phyloP scores from a whole-genome alignment of 2,329 filamentous ascomycete species.

The Botryotinia calthae region DNA sequence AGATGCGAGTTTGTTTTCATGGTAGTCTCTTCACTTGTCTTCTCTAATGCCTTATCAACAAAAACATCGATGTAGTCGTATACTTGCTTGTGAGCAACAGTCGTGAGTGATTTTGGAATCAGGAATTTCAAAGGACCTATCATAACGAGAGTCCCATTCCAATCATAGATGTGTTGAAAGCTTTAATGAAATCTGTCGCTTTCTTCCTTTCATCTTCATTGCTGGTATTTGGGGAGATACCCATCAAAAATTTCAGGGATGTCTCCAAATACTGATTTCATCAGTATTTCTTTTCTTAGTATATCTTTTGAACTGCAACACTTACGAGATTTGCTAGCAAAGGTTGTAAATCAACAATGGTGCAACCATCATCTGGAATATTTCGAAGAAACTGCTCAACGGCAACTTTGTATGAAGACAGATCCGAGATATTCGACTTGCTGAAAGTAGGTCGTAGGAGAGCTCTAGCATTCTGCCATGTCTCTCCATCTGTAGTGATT shows the following conservation, averaged over 20 bases:
- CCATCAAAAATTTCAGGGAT: not conserved
- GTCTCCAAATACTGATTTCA: not conserved
- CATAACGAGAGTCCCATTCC: not conserved
- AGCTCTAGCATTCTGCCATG: conserved; percentile 30
- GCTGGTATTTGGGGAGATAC: not conserved
- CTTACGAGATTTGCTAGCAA: not conserved
- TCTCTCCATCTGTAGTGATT: conserved; percentile 20
- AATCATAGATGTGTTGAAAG: not conserved
- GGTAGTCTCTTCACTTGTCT: no score
- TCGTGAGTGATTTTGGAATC: not conserved
- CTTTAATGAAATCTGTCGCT: not conserved
- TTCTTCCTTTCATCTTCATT: not conserved
- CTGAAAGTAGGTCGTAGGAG: conserved; percentile 53
- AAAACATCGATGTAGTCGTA: not conserved
- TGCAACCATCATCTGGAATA: not conserved
- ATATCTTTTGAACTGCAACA: not conserved
- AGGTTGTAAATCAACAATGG: not conserved
- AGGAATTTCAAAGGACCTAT: not conserved
- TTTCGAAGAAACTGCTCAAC: not conserved
- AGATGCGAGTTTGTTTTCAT: not conserved
- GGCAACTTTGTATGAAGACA: conserved; percentile 38
- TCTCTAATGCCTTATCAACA: not conserved
- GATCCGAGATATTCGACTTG: conserved; percentile 56
- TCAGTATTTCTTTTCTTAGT: not conserved
- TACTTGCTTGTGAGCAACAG: not conserved